Evolutionary conservation across 441 rosid genomes (phyloP).

Genomic region (Aleurites moluccanus): DNA sequence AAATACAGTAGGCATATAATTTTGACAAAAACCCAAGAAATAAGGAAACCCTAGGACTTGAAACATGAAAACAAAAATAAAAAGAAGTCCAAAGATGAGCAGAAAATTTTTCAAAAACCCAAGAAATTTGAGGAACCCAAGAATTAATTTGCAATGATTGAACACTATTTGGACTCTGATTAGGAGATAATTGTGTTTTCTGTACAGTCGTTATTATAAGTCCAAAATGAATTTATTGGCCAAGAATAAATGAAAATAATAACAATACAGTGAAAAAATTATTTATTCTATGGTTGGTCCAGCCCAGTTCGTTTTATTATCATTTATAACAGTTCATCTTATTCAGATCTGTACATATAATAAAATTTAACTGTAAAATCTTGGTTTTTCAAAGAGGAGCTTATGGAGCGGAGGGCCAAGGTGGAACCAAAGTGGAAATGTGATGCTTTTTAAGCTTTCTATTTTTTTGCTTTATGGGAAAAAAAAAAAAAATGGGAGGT

Average conservation of each 20-base stretch:
- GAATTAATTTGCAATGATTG: conserved; percentile 44
- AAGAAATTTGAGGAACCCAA: no score
- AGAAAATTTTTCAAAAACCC: conserved; percentile 17
- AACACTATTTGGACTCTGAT: conserved; percentile 30
- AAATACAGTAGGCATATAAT: background rate
- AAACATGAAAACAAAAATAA: conserved; percentile 16
- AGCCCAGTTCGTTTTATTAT: conserved; percentile 26
- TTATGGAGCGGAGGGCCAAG: conserved; percentile 37
- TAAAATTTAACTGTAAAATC: conserved; percentile 18
- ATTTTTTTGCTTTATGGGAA: background rate
- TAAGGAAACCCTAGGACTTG: conserved; percentile 4
- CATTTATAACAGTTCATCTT: no score
- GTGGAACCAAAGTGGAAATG: conserved; percentile 17
- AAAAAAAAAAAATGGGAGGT: background rate
- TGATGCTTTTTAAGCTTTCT: background rate
- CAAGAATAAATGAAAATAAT: conserved; percentile 2
- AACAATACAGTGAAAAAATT: background rate
- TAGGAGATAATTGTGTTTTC: conserved; percentile 16
- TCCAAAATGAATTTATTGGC: conserved; percentile 4
- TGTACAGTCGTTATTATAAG: background rate
- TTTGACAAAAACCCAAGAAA: conserved; percentile 13
- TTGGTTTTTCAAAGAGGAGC: conserved; percentile 28
- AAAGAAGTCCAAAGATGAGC: conserved; percentile 32
- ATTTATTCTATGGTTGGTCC: conserved; percentile 15
- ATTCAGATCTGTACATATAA: conserved; percentile 21